Conservation (phyloP, 768 basidiomycete species). For the Tubosaeta sp. region DNA sequence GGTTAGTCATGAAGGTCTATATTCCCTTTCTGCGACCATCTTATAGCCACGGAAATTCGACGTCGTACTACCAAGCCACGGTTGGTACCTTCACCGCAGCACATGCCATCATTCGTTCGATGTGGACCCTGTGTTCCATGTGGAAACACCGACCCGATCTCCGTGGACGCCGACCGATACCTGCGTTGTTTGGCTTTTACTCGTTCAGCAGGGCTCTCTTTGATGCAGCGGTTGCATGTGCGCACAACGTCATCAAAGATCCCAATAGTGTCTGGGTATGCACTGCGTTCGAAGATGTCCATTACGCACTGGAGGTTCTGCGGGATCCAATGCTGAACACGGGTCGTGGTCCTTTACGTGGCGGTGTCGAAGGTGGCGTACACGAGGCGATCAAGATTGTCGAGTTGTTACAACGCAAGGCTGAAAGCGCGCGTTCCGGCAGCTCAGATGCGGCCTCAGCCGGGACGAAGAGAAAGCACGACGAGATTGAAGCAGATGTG, state of each 20-base stretch:
- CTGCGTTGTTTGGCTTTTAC: conserved; percentile 53
- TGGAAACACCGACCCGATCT: conserved; percentile 35
- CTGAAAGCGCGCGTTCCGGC: conserved; percentile 29
- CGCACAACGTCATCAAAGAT: conserved; percentile 55
- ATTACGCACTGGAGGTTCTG: conserved; percentile 42
- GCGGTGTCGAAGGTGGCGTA: conserved; percentile 30
- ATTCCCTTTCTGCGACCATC: conserved; percentile 57
- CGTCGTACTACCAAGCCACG: conserved; percentile 47
- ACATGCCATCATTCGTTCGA: conserved; percentile 55
- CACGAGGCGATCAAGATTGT: conserved; percentile 39
- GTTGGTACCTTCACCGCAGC: conserved; percentile 62
- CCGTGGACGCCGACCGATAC: conserved; percentile 32
- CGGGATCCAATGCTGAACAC: conserved; percentile 32
- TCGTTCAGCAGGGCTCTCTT: conserved; percentile 59
- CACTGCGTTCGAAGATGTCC: conserved; percentile 45
- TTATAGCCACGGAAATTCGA: conserved; percentile 20
- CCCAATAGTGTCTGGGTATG: conserved; percentile 44
- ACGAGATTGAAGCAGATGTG: conserved; percentile 35
- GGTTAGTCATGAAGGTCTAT: conserved; percentile 60
- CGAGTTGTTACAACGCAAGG: conserved; percentile 38
- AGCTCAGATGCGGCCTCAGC: conserved; percentile 11
- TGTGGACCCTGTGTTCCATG: conserved; percentile 38
- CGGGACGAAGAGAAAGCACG: conserved; percentile 43
- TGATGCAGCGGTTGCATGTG: conserved; percentile 63
- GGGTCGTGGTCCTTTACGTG: conserved; percentile 29